Evolutionary conservation across 2,329 filamentous ascomycete species (phyloP), one percentile per base, ranked within the genome.

Genomic region (Ascochyta viciae-villosae): DNA sequence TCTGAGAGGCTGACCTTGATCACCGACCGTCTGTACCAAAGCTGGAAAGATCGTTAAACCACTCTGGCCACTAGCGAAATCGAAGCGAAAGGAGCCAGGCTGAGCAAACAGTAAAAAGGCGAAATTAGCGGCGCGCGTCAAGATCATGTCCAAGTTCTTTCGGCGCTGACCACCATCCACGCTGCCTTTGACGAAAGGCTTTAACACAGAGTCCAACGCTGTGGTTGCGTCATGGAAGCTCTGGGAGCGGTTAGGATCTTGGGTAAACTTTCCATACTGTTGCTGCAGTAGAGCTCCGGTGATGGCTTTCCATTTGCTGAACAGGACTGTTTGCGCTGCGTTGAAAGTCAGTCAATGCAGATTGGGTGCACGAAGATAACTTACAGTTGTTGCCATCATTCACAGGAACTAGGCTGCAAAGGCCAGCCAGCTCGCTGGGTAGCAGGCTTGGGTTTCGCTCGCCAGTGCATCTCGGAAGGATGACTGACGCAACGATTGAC

Each of bases 61-160:
- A 7, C 58, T 46, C 9, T 60, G 47, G 2, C 19, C 38, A n/a
- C 47, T 53, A 10, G 34, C 41, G 26, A 72, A 74, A 6, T 71
- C 64, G 24, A 75, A 73, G 1, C 49, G 37, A 38, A 67, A 75
- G 5, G 58, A 59, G 6, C 67, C 65, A 19, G 71, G 72, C 47
- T 75, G 72, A 15, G 64, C 60, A 49, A 74, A 73, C 4, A 75
- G 55, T 3, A 71, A 33, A 19, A 67, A 70, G 9, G 66, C 70
- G 23, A 73, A 59, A 8, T 62, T 58, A 7, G 69, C 66, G 13
- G 70, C 62, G 12, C 67, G 68, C 24, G 62, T 61, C 15, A 73
- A 49, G 10, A 75, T 70, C 60, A 70, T 65, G 39, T 72, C 61
- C 15, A 75, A 48, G 48, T 75, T 73, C 23, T 53, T 61, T 2